A percentile compares a stretch with the other conserved stretches of the same genome.
Conservation (phyloP, 257 asterid genomes). For the Forsythia suspensa region DNA sequence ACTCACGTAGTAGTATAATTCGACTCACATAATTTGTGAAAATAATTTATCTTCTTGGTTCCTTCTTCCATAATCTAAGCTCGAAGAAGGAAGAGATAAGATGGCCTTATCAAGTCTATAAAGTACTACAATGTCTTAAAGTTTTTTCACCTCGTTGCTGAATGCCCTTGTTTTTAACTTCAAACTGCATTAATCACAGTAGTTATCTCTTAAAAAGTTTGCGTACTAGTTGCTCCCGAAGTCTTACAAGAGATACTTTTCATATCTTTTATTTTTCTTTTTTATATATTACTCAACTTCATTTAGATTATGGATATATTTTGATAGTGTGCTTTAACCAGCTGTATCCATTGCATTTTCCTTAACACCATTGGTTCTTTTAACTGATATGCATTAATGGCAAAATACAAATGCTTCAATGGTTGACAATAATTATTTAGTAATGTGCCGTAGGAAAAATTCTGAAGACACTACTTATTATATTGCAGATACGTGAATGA, state of each 20-base stretch:
- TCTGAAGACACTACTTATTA: neutral
- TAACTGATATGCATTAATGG: conserved; percentile 9
- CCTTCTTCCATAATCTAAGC: neutral
- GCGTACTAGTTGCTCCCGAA: neutral
- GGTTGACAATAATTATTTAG: neutral
- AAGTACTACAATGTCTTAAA: neutral
- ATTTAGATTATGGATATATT: neutral
- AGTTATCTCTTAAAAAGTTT: neutral
- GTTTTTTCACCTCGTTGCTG: neutral
- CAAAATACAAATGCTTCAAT: neutral
- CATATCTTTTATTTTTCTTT: neutral
- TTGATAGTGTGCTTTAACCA: neutral
- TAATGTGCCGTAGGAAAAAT: neutral
- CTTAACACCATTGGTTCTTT: neutral
- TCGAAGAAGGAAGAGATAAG: neutral
- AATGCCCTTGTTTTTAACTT: neutral
- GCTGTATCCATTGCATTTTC: neutral
- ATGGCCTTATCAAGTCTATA: neutral
- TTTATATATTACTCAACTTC: neutral
- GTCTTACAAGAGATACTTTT: neutral
- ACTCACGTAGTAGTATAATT: neutral
- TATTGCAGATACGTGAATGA: conserved; percentile 78
- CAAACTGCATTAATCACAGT: neutral
- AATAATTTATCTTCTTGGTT: neutral
- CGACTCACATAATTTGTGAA: neutral